Evolutionary conservation across 2,329 filamentous ascomycete species (phyloP).

Genomic region (Stylonectria norvegica): DNA sequence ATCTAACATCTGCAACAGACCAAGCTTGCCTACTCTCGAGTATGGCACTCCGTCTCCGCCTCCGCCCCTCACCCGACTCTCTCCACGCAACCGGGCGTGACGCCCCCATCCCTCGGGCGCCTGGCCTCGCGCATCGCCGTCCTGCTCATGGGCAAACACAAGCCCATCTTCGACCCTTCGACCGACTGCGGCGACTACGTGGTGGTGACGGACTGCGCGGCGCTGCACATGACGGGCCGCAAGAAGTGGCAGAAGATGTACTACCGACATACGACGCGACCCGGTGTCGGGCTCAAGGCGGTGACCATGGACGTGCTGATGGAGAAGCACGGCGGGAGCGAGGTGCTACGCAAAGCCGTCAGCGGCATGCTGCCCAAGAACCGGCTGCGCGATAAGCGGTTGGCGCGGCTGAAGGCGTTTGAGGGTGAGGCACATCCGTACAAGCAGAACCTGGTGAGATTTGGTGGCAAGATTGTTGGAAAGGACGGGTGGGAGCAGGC

Average conservation of each 20-base stretch:
- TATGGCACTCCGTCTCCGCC: constrained; percentile 86
- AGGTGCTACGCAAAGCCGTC: constrained; percentile 88
- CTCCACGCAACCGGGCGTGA: constrained; percentile 54
- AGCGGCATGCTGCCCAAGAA: constrained; percentile 99
- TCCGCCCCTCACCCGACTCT: constrained; percentile 61
- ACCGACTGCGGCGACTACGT: constrained; percentile 99
- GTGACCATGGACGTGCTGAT: constrained; percentile 96
- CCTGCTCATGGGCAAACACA: constrained; percentile 96
- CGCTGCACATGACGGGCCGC: constrained; percentile 83
- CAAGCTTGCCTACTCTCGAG: constrained; percentile 89
- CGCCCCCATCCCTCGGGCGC: constrained; percentile 79
- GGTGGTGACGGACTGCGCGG: constrained; percentile 83
- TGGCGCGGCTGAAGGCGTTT: constrained; percentile 90
- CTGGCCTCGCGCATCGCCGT: constrained; percentile 83
- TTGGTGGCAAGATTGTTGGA: constrained; percentile 58
- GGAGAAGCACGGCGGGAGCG: constrained; percentile 87
- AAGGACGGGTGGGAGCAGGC: constrained; percentile 51
- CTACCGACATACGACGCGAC: constrained; percentile 89
- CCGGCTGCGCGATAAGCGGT: constrained; percentile 77
- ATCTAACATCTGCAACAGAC: constrained; percentile 55
- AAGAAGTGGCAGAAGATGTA: constrained; percentile 95
- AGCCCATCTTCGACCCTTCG: constrained; percentile 94
- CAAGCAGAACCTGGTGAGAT: constrained; percentile 77
- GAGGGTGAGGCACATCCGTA: constrained; percentile 93
- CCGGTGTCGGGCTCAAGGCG: constrained; percentile 71